These are phyloP conservation scores for Cystobasidium pallidum DNA, from an alignment of 1,284 basidiomycete genomes.

Conservation along the genomic window DNA sequence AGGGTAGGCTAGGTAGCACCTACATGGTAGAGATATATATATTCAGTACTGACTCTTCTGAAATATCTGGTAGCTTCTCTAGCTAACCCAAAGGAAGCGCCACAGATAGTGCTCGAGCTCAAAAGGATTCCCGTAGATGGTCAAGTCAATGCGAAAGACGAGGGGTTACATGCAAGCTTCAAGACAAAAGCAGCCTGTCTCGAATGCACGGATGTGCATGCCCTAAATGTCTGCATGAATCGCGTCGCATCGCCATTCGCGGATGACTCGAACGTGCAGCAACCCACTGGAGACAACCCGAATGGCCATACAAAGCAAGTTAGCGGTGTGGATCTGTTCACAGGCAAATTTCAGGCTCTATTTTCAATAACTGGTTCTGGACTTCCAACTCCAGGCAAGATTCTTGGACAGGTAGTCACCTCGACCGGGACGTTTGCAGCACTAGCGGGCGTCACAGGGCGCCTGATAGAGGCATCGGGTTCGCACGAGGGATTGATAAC, in stretches of 20 bases:
- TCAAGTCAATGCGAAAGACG: not conserved
- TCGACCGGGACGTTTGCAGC: slow-evolving; percentile 46
- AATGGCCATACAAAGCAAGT: slow-evolving; percentile 1
- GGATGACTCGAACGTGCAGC: not conserved
- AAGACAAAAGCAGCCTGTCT: slow-evolving; percentile 17
- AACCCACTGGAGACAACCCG: not conserved
- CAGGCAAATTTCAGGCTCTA: slow-evolving; percentile 15
- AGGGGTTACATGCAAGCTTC: not conserved
- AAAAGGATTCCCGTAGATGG: slow-evolving; percentile 44
- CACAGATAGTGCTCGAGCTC: slow-evolving; percentile 44
- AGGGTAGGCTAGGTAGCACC: slow-evolving; percentile 11
- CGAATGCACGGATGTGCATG: slow-evolving; percentile 5
- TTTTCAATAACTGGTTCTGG: slow-evolving; percentile 6
- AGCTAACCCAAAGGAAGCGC: slow-evolving; percentile 35
- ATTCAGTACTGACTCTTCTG: too few relatives aligned
- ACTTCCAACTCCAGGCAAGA: slow-evolving; percentile 36
- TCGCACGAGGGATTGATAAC: slow-evolving; percentile 23
- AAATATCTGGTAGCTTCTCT: not conserved
- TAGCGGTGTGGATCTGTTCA: slow-evolving; percentile 9
- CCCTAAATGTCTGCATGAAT: not conserved
- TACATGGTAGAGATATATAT: too few relatives aligned
- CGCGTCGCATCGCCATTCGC: not conserved
- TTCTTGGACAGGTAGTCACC: slow-evolving; percentile 27
- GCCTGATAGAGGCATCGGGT: slow-evolving; percentile 37
- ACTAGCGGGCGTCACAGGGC: slow-evolving; percentile 45